Evolutionary conservation across 2,329 filamentous ascomycete genomes (phyloP).

Genomic region (Cladosporium sp.): DNA sequence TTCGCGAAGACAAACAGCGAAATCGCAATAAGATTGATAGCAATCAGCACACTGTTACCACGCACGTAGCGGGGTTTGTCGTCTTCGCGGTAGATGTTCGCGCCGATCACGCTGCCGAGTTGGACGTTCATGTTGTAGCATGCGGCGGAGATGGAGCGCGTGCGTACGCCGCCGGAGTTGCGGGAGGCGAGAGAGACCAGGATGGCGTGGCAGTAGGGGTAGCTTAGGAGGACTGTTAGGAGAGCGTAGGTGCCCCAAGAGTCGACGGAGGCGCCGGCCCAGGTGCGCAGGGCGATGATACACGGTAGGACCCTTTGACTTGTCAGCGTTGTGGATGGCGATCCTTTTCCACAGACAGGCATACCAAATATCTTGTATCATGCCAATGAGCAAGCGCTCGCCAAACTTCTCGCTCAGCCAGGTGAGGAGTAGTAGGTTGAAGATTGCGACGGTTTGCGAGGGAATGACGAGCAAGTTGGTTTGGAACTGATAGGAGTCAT

Average conservation of each 20-base stretch:
- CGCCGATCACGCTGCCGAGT: slow-evolving; percentile 42
- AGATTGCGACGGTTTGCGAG: slow-evolving; percentile 28
- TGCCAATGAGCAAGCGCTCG: slow-evolving; percentile 46
- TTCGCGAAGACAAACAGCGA: slow-evolving; percentile 34
- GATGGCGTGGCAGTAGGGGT: slow-evolving; percentile 42
- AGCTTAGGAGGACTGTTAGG: slow-evolving; percentile 37
- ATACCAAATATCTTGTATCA: slow-evolving; percentile 37
- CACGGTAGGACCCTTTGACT: slow-evolving; percentile 30
- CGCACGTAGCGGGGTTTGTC: slow-evolving; percentile 52
- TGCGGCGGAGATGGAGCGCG: slow-evolving; percentile 39
- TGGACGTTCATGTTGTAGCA: slow-evolving; percentile 40
- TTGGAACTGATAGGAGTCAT: slow-evolving; percentile 42
- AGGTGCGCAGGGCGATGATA: slow-evolving; percentile 35
- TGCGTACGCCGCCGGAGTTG: slow-evolving; percentile 40
- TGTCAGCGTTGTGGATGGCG: slow-evolving; percentile 27
- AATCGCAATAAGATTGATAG: slow-evolving; percentile 47
- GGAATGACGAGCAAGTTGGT: slow-evolving; percentile 62
- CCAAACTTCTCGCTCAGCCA: slow-evolving; percentile 48
- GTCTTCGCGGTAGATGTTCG: slow-evolving; percentile 48
- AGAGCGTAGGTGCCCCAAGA: slow-evolving; percentile 37
- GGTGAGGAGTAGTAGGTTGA: slow-evolving; percentile 47
- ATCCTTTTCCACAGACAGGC: slow-evolving; percentile 22
- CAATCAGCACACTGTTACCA: slow-evolving; percentile 52
- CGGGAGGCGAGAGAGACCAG: slow-evolving; percentile 40
- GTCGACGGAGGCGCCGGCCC: slow-evolving; percentile 24